Evolutionary conservation across 176 grass and related monocot species (phyloP).

Genomic region (Juncus inflexus): DNA sequence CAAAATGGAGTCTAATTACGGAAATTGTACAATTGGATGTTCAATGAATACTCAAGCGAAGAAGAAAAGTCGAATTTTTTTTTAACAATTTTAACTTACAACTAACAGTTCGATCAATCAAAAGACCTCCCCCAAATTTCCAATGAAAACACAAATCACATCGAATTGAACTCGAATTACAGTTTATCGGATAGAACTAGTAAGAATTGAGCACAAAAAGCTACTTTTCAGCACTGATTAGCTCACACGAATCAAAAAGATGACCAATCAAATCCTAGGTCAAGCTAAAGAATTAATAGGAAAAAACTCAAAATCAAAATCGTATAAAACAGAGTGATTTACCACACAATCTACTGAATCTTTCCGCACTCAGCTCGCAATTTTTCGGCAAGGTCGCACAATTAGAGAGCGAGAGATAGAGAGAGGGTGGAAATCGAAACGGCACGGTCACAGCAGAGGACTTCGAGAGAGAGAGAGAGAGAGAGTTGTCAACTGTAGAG

Average conservation of each 20-base stretch:
- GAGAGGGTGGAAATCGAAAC: not conserved
- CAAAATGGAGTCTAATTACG: not conserved
- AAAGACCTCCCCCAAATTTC: constrained; percentile 4
- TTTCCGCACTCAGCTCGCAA: too few species aligned
- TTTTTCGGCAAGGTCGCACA: not conserved
- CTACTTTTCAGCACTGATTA: not conserved
- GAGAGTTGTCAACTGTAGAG: not conserved
- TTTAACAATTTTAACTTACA: not conserved
- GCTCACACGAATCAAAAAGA: not conserved
- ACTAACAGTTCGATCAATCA: not conserved
- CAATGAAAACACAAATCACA: constrained; percentile 1
- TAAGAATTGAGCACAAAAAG: not conserved
- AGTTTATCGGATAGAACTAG: not conserved
- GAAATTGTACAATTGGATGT: not conserved
- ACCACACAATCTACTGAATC: not conserved
- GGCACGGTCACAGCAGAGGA: not conserved
- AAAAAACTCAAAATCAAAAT: constrained; percentile 2
- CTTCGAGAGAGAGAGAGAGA: too few species aligned
- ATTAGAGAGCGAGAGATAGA: not conserved
- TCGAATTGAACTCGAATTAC: not conserved
- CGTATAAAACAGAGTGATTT: not conserved
- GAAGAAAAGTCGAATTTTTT: not conserved
- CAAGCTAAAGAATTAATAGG: not conserved
- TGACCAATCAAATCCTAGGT: constrained; percentile 4
- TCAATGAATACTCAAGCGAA: not conserved